These are phyloP conservation scores for Nitzschia inconspicua DNA, from an alignment of 108 stramenopile species.

Conservation along the genomic window DNA sequence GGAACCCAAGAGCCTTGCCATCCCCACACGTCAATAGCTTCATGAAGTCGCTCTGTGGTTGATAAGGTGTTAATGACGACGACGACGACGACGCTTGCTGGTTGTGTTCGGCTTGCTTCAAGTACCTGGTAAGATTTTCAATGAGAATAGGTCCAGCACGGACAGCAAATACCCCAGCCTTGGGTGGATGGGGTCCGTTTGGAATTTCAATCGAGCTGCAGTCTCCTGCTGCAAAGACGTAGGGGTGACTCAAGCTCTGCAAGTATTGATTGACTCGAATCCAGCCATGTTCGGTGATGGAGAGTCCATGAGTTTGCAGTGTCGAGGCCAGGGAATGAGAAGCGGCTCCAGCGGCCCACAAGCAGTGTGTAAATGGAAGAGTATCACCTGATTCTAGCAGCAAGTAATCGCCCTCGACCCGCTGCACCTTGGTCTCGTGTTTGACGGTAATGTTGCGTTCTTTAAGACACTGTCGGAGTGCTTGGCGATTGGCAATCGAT, in stretches of 20 bases:
- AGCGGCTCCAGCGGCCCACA: conserved; percentile 88
- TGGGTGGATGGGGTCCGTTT: conserved; percentile 35
- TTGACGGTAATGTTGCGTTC: conserved; percentile 55
- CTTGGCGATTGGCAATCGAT: conserved; percentile 37
- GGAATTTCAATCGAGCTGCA: conserved; percentile 60
- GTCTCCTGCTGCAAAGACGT: conserved; percentile 86
- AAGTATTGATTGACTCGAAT: conserved; percentile 67
- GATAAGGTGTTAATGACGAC: conserved; percentile 28
- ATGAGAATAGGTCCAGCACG: conserved; percentile 80
- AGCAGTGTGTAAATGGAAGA: conserved; percentile 63
- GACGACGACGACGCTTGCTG: neutral
- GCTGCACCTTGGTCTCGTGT: conserved; percentile 44
- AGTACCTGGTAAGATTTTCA: conserved; percentile 55
- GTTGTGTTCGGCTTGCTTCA: conserved; percentile 17
- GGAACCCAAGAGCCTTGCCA: conserved; percentile 84
- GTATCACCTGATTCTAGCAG: conserved; percentile 14
- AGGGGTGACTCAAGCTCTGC: conserved; percentile 76
- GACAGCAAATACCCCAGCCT: conserved; percentile 91
- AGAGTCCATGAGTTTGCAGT: conserved; percentile 48
- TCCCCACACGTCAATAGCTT: conserved; percentile 83
- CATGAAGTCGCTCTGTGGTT: conserved; percentile 83
- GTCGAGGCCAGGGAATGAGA: conserved; percentile 48
- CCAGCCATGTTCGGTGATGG: conserved; percentile 68
- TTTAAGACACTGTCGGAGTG: conserved; percentile 35
- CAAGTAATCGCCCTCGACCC: conserved; percentile 27